These are phyloP conservation scores for Hemisphaericaspora lyxosophila DNA, from an alignment of 1,139 yeast genomes.

Conservation along the genomic window DNA sequence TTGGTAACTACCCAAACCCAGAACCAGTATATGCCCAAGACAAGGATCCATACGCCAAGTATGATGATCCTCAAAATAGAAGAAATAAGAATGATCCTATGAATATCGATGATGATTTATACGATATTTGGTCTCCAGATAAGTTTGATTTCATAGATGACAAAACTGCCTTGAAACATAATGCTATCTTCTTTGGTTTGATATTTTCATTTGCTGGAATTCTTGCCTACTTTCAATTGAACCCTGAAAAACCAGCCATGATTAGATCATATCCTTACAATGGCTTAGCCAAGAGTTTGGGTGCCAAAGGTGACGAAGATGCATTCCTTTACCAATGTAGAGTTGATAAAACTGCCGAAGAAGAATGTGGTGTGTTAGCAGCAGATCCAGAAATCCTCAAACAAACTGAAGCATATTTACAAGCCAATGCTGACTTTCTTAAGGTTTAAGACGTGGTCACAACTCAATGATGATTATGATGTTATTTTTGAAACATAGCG, in stretches of 20 bases:
- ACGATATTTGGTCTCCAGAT: slow-evolving; percentile 89
- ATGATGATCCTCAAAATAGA: slow-evolving; percentile 81
- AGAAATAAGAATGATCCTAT: slow-evolving; percentile 76
- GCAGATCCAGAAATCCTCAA: slow-evolving; percentile 29
- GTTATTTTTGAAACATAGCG: not conserved
- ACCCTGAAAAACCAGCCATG: slow-evolving; percentile 76
- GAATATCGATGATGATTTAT: slow-evolving; percentile 67
- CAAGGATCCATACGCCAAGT: slow-evolving; percentile 69
- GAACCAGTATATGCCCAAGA: slow-evolving; percentile 54
- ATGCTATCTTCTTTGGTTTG: slow-evolving; percentile 53
- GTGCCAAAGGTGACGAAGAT: slow-evolving; percentile 56
- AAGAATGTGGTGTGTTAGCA: slow-evolving; percentile 40
- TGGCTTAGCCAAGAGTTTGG: slow-evolving; percentile 73
- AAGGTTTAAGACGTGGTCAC: slow-evolving; percentile 20
- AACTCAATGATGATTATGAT: not conserved
- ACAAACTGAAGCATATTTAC: slow-evolving; percentile 34
- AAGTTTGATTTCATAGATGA: slow-evolving; percentile 62
- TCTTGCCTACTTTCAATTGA: slow-evolving; percentile 56
- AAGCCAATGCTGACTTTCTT: slow-evolving; percentile 40
- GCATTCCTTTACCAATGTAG: slow-evolving; percentile 44
- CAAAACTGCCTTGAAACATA: slow-evolving; percentile 56
- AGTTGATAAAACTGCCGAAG: slow-evolving; percentile 43
- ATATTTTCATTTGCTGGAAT: slow-evolving; percentile 55
- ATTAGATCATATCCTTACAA: slow-evolving; percentile 75
- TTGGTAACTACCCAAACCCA: slow-evolving; percentile 46